Evolutionary conservation across 2,329 filamentous ascomycete genomes (phyloP).

Genomic region (Aaosphaeria arxii): DNA sequence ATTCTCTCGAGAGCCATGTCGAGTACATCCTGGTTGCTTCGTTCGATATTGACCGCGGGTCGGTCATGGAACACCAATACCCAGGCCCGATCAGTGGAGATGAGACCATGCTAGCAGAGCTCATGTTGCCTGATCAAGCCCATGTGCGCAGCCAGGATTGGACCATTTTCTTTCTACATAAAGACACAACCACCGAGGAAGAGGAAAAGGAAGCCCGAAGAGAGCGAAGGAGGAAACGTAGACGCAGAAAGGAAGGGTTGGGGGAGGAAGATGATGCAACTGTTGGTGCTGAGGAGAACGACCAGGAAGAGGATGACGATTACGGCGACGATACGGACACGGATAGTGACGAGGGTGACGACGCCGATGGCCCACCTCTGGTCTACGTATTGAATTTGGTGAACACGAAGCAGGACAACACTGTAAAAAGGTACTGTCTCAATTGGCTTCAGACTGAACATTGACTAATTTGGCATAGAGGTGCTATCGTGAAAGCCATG

Average conservation of each 20-base stretch:
- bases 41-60: slow-evolving; percentile 94
- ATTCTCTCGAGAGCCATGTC: slow-evolving; percentile 76
- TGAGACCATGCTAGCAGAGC: slow-evolving; percentile 95
- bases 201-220: slow-evolving; percentile 59
- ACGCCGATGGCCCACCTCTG: slow-evolving; percentile 78
- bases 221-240: slow-evolving; percentile 55
- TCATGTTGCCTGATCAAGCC: slow-evolving; percentile 97
- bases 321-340: slow-evolving; percentile 50
- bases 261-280: slow-evolving; percentile 37
- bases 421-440: slow-evolving; percentile 62
- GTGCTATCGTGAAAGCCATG: slow-evolving; percentile 96
- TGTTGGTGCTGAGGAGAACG: slow-evolving; percentile 21
- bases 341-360: slow-evolving; percentile 53
- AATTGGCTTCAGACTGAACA: no score
- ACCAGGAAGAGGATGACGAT: slow-evolving; percentile 41
- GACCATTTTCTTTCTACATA: slow-evolving; percentile 99
- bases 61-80: slow-evolving; percentile 98
- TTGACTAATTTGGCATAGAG: slow-evolving; percentile 51
- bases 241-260: slow-evolving; percentile 38
- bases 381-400: slow-evolving; percentile 97
- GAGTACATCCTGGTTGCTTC: slow-evolving; percentile 97
- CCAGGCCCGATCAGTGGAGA: slow-evolving; percentile 93
- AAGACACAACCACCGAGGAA: slow-evolving; percentile 83
- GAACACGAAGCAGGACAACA: slow-evolving; percentile 95
- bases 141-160: slow-evolving; percentile 95